Conservation (phyloP, 75 land plant genomes). For the Gnetum montanum region DNA sequence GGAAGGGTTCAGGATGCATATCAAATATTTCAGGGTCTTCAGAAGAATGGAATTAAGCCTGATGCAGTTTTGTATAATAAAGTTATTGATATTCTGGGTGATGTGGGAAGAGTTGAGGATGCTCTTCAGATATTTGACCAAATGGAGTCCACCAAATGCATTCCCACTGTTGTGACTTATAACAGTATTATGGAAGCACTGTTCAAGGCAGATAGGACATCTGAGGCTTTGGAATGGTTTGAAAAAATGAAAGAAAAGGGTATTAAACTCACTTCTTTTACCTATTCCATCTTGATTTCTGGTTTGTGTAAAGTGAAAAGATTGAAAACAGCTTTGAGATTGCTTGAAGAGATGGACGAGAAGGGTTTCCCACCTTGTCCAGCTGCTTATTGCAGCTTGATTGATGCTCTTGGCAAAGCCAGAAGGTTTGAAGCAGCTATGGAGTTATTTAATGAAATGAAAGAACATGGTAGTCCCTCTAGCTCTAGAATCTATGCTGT, state of each 20-base stretch:
- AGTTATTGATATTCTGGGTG: conserved; percentile 53
- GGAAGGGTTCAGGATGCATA: conserved; percentile 68
- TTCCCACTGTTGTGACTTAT: conserved; percentile 56
- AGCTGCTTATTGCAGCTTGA: conserved; percentile 65
- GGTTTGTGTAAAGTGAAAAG: conserved; percentile 69
- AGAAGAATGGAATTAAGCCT: conserved; percentile 52
- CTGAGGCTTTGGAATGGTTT: conserved; percentile 36
- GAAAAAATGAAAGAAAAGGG: conserved; percentile 59
- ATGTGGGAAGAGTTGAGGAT: conserved; percentile 51
- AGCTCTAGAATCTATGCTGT: conserved; percentile 59
- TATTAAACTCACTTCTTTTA: conserved; percentile 49
- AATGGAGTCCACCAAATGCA: conserved; percentile 48
- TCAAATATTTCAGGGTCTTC: conserved; percentile 41
- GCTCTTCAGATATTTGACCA: conserved; percentile 47
- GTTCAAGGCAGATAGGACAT: conserved; percentile 31
- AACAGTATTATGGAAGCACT: conserved; percentile 55
- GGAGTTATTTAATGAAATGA: conserved; percentile 63
- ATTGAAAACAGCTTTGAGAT: conserved; percentile 54
- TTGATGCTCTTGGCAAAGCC: conserved; percentile 57
- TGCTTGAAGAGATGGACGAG: conserved; percentile 84
- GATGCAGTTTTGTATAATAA: conserved; percentile 80
- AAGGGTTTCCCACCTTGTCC: conserved; percentile 70
- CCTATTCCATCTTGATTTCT: conserved; percentile 74
- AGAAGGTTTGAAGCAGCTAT: conserved; percentile 53
- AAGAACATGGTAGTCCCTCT: conserved; percentile 58